Evolutionary conservation across 345 rosid genomes (phyloP).

Genomic region (Mercurialis annua): DNA sequence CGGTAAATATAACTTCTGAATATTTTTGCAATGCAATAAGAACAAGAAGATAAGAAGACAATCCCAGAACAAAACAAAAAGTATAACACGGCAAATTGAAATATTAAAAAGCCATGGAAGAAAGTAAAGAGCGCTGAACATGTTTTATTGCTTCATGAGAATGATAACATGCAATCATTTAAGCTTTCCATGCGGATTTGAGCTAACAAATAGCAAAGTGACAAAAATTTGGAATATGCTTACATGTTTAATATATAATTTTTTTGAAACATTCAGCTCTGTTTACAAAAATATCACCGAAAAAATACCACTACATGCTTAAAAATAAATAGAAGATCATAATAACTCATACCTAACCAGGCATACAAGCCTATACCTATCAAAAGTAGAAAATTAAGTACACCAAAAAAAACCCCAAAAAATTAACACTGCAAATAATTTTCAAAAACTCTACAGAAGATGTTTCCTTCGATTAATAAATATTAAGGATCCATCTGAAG

Average conservation of each 20-base stretch:
- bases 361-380: not conserved
- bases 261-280: not conserved
- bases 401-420: too few relatives aligned
- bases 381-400: too few relatives aligned
- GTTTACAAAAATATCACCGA: not conserved
- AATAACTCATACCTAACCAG: not conserved
- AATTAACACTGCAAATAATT: not conserved
- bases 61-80: not conserved
- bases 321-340: not conserved
- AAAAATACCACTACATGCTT: not conserved
- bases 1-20: not conserved
- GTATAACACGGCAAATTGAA: not conserved
- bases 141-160: conserved; percentile 1
- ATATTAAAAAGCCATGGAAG: not conserved
- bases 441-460: not conserved
- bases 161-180: not conserved
- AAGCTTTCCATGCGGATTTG: not conserved
- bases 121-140: not conserved
- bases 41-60: not conserved
- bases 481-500: not conserved
- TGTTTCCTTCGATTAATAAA: not conserved
- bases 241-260: not conserved
- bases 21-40: not conserved
- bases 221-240: not conserved
- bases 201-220: not conserved